A percentile compares a stretch with the other conserved stretches of the same genome.
These are phyloP conservation scores for Termitomyces sp. DNA, from an alignment of 768 basidiomycete genomes.

Conservation along the genomic window DNA sequence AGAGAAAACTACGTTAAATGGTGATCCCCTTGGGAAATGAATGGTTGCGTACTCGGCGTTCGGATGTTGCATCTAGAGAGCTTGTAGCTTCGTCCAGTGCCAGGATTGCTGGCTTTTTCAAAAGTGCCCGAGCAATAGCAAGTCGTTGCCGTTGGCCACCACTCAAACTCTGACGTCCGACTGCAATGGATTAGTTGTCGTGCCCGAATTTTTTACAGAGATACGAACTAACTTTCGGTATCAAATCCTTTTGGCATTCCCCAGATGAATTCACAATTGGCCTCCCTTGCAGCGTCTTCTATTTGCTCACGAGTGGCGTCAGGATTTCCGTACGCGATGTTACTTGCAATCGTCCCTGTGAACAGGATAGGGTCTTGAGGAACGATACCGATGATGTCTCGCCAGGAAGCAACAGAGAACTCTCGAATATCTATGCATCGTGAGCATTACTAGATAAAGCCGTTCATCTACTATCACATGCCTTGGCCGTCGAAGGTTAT, in stretches of 20 bases:
- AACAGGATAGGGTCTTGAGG: conserved; percentile 93
- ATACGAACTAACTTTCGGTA: conserved; percentile 63
- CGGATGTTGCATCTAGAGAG: conserved; percentile 84
- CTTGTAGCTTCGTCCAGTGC: conserved; percentile 89
- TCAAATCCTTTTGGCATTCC: conserved; percentile 92
- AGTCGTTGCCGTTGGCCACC: conserved; percentile 80
- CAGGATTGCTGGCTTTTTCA: conserved; percentile 85
- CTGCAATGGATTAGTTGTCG: conserved; percentile 24
- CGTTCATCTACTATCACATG: conserved; percentile 25
- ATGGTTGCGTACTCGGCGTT: conserved; percentile 53
- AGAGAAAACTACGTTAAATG: background rate
- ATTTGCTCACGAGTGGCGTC: conserved; percentile 76
- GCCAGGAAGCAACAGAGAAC: conserved; percentile 83
- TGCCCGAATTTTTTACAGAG: background rate
- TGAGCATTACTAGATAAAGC: background rate
- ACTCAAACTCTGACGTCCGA: conserved; percentile 62
- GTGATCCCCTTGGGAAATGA: background rate
- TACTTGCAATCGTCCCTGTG: conserved; percentile 89
- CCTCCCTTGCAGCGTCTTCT: conserved; percentile 81
- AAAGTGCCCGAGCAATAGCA: conserved; percentile 79
- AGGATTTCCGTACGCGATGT: conserved; percentile 85
- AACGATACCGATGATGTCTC: conserved; percentile 85
- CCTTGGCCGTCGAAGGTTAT: conserved; percentile 86
- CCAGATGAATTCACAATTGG: conserved; percentile 96
- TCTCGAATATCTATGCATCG: conserved; percentile 68